These are phyloP conservation scores for Gnomoniopsis sp. DNA, from an alignment of 2,329 filamentous ascomycete genomes.

Conservation along the genomic window DNA sequence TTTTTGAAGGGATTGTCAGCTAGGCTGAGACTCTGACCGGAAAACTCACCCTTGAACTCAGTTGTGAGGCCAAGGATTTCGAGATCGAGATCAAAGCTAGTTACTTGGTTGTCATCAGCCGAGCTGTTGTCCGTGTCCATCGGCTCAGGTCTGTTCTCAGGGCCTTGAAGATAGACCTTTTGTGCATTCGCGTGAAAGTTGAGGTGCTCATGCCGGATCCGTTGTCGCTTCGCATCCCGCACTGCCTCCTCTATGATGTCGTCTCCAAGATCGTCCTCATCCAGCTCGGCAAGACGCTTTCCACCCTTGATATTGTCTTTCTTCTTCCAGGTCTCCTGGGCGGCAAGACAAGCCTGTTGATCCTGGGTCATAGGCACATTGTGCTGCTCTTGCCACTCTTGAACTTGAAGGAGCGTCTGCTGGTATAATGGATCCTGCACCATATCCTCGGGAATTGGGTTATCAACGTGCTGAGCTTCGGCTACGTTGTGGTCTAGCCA, in stretches of 20 bases:
- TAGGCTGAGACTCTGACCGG: neutral
- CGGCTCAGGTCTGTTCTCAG: neutral
- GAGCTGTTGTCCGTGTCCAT: neutral
- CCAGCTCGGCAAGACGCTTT: slow-evolving; percentile 1
- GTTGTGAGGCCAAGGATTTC: slow-evolving; percentile 6
- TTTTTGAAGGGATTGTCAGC: neutral
- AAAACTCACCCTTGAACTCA: slow-evolving; percentile 7
- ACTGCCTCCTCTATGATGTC: slow-evolving; percentile 10
- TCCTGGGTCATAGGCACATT: neutral
- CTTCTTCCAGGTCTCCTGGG: neutral
- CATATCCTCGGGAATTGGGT: neutral
- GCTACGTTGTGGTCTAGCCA: neutral
- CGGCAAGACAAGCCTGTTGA: neutral
- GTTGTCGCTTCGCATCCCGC: slow-evolving; percentile 10
- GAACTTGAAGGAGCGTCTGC: neutral
- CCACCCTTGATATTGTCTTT: neutral
- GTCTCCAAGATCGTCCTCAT: slow-evolving; percentile 1
- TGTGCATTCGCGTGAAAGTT: slow-evolving; percentile 5
- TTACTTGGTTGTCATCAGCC: neutral
- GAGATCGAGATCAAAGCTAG: slow-evolving; percentile 5
- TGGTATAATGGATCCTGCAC: neutral
- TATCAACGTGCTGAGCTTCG: neutral
- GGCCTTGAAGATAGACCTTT: slow-evolving; percentile 13
- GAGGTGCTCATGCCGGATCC: neutral
- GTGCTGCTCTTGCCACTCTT: neutral